Evolutionary conservation across 148 eudicot genomes (phyloP), one percentile per base, ranked within the genome.

Genomic region (Polygonum maritimum): DNA sequence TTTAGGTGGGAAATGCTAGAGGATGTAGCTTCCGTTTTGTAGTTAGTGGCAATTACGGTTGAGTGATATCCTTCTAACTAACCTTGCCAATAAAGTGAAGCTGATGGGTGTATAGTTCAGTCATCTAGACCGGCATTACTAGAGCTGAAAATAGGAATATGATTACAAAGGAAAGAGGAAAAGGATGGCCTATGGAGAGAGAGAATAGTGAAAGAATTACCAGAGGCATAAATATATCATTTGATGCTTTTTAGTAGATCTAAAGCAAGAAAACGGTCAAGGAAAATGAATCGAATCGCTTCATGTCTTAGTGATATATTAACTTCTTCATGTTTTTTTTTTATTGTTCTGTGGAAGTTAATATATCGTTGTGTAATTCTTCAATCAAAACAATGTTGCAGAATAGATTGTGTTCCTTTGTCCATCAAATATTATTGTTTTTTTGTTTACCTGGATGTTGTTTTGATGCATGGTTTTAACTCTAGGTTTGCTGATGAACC

Each of bases 401-500:
- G 8, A 31, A 26, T 60, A 22, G 35, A 26, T 60, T 60, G 36
- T 26, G 5, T 1, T 67, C 19, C 40, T 26, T 10, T 45, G 40
- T 31, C 36, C 69, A 2, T 35, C 48, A 45, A 67, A n/a, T 44
- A 6, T 9, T 65, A 69, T 36, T 52, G 41, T 36, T 54, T 45
- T 51, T 14, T 41, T 67, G 31, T 5, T 40, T 57, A 63, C 21
- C 7, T 6, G 31, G 57, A 77, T 12, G 41, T 49, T 60, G 13
- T 22, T 51, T 3, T 65, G 31, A 57, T 26, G 3, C 33, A 26
- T 14, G 69, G 8, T 67, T 47, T 47, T 1, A 47, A 21, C 40
- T 65, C 4, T 78, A 93, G 98, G 84, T 91, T 78, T 80, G 85
- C 84, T 39, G 84, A 82, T 51, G 93, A 91, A 81, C 96, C 98